A percentile compares a stretch with the other conserved stretches of the same genome.
phyloP scores from a whole-genome alignment of 257 asterid genomes.

The Rauvolfia tetraphylla region DNA sequence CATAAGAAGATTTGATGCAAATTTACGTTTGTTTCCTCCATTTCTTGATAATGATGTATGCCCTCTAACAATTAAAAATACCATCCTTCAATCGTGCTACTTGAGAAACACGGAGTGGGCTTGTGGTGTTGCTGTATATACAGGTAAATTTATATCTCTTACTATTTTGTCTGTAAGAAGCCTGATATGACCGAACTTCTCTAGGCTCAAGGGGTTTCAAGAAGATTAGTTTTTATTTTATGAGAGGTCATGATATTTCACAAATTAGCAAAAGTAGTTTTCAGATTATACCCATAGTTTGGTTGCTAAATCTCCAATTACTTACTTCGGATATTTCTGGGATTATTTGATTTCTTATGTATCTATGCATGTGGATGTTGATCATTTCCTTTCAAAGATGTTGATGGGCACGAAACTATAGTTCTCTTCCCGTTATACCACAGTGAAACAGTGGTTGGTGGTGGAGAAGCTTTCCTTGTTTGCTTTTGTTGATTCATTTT shows the following conservation, averaged over 20 bases:
- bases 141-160: conserved; percentile 61
- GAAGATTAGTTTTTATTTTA: background rate
- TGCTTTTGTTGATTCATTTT: background rate
- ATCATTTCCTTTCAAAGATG: background rate
- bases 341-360: background rate
- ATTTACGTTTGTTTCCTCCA: conserved; percentile 94
- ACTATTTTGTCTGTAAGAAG: background rate
- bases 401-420: background rate
- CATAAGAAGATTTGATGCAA: conserved; percentile 92
- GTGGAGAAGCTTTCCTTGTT: background rate
- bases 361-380: background rate
- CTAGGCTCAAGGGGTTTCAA: background rate
- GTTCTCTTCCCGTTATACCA: background rate
- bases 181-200: background rate
- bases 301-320: background rate
- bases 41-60: conserved; percentile 93
- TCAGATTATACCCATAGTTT: background rate
- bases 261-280: background rate
- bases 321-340: background rate
- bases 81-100: conserved; percentile 94
- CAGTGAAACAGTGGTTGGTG: background rate
- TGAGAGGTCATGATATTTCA: background rate
- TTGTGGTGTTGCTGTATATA: conserved; percentile 97
- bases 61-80: conserved; percentile 86
- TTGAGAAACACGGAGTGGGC: conserved; percentile 99